Evolutionary conservation across 2,329 filamentous ascomycete genomes (phyloP).

Genomic region (Cladophialophora chaetospira): DNA sequence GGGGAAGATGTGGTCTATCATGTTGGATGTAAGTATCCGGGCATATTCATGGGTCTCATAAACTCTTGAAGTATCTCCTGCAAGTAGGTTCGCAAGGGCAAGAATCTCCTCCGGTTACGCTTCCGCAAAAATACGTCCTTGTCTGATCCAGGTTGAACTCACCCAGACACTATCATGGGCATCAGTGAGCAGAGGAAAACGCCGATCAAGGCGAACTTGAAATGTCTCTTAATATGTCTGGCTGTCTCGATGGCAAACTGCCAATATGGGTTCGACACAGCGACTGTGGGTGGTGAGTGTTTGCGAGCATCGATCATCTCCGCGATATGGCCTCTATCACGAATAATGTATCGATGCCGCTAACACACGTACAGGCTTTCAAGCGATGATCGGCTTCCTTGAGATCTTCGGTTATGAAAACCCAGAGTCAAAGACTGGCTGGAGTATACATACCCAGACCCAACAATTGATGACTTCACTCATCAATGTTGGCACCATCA

Average conservation of each 20-base stretch:
- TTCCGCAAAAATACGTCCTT: no score
- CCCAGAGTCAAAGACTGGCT: slow-evolving; percentile 36
- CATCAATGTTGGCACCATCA: slow-evolving; percentile 53
- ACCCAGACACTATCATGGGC: slow-evolving; percentile 6
- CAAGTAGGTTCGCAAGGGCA: no score
- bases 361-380: slow-evolving; percentile 35
- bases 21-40: not conserved
- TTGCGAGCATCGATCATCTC: not conserved
- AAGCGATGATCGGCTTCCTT: slow-evolving; percentile 56
- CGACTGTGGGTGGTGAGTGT: slow-evolving; percentile 42
- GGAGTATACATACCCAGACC: slow-evolving; percentile 45
- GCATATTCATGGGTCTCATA: no score
- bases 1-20: not conserved
- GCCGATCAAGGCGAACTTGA: slow-evolving; percentile 37
- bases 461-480: slow-evolving; percentile 56
- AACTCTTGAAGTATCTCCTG: no score
- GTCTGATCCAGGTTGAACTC: not conserved
- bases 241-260: slow-evolving; percentile 53
- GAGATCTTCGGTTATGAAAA: slow-evolving; percentile 55
- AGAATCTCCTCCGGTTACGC: no score
- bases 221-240: slow-evolving; percentile 51
- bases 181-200: slow-evolving; percentile 15
- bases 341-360: not conserved
- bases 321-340: no score
- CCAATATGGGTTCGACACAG: slow-evolving; percentile 56